Evolutionary conservation across 1,284 basidiomycete species (phyloP), one percentile per base, ranked within the genome.

Genomic region (Boletus sp.): DNA sequence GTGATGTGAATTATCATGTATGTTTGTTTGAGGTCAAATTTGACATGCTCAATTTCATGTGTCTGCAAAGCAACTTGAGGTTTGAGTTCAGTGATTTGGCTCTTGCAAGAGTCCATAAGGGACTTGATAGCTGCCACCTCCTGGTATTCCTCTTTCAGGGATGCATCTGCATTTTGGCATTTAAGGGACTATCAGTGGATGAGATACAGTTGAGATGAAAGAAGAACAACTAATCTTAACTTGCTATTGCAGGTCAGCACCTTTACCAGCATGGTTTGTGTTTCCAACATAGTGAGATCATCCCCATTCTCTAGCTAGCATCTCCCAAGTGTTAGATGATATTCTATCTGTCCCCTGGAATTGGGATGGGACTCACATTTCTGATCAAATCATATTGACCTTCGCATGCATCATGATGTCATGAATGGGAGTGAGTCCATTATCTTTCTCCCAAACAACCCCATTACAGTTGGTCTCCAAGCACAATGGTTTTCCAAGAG

Each of bases 51-150:
- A 28, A 87, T 82, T 71, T 96, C 91, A 67, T 89, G 85, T 50
- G 80, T 82, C 49, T 86, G 86, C n/a, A 81, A 68, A 0, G 88
- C 84, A 40, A 80, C 77, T 71, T 91, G 93, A 46, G 81, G 74
- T 75, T 98, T 94, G 23, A 97, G 82, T 11, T 93, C 88, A 19
- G 86, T 80, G 52, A 98, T 91, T 69, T 97, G 94, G 30, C 80
- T 83, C 76, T 95, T 96, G 81, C 97, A 97, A 6, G 91, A 93
- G 66, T 98, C 95, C 85, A 95, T 90, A 48, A 97, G 81, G 3
- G 93, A 90, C 75, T 93, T 95, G 79, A 92, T 94, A 2, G 89
- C 87, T 0, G 90, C 85, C 16, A 95, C 88, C 71, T 94, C 95
- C 71, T 89, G 86, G 69, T 93, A 91, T 71, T 98, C 94, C 65